phyloP scores from a whole-genome alignment of 805 yeast species.

The Wickerhamomyces kurtzmanii region DNA sequence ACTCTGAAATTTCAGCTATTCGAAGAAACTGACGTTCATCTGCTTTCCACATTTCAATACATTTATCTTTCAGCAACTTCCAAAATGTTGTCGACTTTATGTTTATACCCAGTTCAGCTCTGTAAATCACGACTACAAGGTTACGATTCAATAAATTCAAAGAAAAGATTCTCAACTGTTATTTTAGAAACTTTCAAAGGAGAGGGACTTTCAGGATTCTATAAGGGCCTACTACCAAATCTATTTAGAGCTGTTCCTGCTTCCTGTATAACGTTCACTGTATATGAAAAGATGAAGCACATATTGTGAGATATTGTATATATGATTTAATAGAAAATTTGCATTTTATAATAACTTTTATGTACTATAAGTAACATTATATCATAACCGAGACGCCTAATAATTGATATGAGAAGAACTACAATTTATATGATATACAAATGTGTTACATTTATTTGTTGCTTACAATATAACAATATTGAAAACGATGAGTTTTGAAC shows the following conservation, averaged over 20 bases:
- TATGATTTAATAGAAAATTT: too few species aligned
- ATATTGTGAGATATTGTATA: too few species aligned
- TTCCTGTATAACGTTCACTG: constrained; percentile 81
- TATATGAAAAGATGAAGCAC: constrained; percentile 64
- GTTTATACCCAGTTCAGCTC: constrained; percentile 80
- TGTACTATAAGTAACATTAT: too few species aligned
- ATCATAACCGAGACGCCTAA: too few species aligned
- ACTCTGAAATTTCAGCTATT: constrained; percentile 41
- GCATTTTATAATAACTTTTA: too few species aligned
- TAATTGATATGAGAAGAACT: too few species aligned
- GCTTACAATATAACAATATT: too few species aligned
- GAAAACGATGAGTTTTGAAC: too few species aligned
- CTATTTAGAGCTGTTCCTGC: constrained; percentile 82
- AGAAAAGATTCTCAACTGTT: constrained; percentile 20
- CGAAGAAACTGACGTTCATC: constrained; percentile 9
- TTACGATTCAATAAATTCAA: constrained; percentile 20
- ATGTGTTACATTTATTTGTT: too few species aligned
- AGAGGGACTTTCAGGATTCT: constrained; percentile 63
- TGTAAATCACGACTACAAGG: constrained; percentile 68
- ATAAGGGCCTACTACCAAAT: constrained; percentile 77
- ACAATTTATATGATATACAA: too few species aligned
- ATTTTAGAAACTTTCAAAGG: constrained; percentile 26
- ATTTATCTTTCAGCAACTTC: constrained; percentile 58
- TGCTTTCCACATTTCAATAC: constrained; percentile 44
- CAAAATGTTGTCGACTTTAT: constrained; percentile 56